A percentile compares a stretch with the other conserved stretches of the same genome.
Conservation (phyloP, 805 yeast genomes). For the Jamesozyma spencerorum region DNA sequence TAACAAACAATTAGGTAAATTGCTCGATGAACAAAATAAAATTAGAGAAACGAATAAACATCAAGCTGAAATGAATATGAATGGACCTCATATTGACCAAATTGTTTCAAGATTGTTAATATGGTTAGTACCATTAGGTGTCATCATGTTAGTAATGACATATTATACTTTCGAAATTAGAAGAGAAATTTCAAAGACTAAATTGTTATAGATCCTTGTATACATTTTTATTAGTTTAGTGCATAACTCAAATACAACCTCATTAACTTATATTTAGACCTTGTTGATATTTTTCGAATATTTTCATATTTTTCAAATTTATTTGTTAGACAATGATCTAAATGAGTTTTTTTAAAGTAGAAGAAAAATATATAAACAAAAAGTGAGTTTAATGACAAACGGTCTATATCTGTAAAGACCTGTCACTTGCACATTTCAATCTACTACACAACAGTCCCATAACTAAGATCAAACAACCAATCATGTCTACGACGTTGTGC, state of each 20-base stretch:
- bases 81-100: constrained; percentile 24
- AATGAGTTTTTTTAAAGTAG: too few species aligned
- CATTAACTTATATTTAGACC: too few species aligned
- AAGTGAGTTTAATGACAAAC: too few species aligned
- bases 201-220: constrained; percentile 15
- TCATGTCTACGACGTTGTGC: too few species aligned
- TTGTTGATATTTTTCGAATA: too few species aligned
- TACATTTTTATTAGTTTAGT: neutral
- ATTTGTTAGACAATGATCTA: too few species aligned
- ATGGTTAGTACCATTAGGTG: constrained; percentile 26
- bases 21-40: constrained; percentile 25
- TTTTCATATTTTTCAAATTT: too few species aligned
- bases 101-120: constrained; percentile 21
- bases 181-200: constrained; percentile 29
- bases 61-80: constrained; percentile 5
- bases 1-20: constrained; percentile 24
- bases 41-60: constrained; percentile 21
- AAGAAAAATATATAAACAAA: too few species aligned
- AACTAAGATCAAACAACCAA: too few species aligned
- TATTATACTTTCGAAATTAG: constrained; percentile 29
- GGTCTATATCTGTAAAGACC: too few species aligned
- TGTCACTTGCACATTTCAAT: too few species aligned
- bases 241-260: neutral
- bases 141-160: constrained; percentile 27
- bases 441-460: too few species aligned